A percentile compares a stretch with the other conserved stretches of the same genome.
Evolutionary conservation across 2,329 filamentous ascomycete genomes (phyloP).

Genomic region (Epichloe sibirici): DNA sequence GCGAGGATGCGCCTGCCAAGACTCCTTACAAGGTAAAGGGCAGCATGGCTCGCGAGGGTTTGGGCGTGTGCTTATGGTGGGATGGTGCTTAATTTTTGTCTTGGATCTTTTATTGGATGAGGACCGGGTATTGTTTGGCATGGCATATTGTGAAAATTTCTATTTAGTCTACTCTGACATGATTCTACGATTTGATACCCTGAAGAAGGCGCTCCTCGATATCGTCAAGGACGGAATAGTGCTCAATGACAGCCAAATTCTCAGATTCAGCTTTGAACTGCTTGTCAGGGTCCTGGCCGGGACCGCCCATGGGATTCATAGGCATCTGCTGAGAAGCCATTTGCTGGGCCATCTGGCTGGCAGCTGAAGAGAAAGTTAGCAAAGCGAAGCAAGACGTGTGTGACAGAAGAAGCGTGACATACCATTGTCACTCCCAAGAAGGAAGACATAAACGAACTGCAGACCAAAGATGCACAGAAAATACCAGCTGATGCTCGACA

Average conservation of each 20-base stretch:
- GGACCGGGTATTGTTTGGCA: neutral
- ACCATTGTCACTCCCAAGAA: conserved; percentile 94
- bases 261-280: conserved; percentile 86
- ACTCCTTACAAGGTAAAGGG: conserved; percentile 61
- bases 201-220: conserved; percentile 74
- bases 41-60: conserved; percentile 49
- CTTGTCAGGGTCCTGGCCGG: conserved; percentile 91
- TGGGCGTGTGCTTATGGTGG: conserved; percentile 56
- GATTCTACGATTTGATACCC: conserved; percentile 29
- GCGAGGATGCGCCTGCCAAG: conserved; percentile 47
- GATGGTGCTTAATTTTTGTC: conserved; percentile 22
- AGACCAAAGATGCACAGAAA: conserved; percentile 95
- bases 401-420: conserved; percentile 23
- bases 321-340: conserved; percentile 54
- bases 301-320: conserved; percentile 58
- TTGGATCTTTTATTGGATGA: conserved; percentile 5
- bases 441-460: conserved; percentile 93
- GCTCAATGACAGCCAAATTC: conserved; percentile 89
- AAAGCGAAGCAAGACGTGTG: neutral
- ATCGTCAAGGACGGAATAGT: conserved; percentile 80
- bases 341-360: conserved; percentile 83
- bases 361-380: conserved; percentile 42
- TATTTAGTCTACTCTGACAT: conserved; percentile 8
- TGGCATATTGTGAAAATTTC: conserved; percentile 9
- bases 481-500: conserved; percentile 97